These are phyloP conservation scores for Talaromyces liani DNA, from an alignment of 495 filamentous ascomycete species.

Conservation along the genomic window DNA sequence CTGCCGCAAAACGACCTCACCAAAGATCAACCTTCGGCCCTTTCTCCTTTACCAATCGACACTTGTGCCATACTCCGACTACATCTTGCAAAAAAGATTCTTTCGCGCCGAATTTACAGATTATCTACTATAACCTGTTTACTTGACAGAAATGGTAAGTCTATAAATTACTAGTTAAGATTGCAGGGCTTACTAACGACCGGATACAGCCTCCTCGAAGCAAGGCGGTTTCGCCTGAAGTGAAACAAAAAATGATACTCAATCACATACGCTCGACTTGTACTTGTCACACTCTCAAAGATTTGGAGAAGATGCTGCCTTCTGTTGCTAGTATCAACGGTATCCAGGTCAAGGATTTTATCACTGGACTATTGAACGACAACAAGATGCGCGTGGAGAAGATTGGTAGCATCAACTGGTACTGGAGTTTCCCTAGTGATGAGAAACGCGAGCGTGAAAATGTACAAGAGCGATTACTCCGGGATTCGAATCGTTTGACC, in stretches of 20 bases:
- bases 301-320: constrained; percentile 65
- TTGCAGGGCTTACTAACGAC: constrained; percentile 9
- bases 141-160: constrained; percentile 3
- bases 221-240: constrained; percentile 38
- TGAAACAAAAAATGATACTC: constrained; percentile 57
- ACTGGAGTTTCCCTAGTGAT: constrained; percentile 66
- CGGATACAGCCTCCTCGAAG: constrained; percentile 50
- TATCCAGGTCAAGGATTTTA: constrained; percentile 64
- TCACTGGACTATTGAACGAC: constrained; percentile 58
- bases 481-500: constrained; percentile 47
- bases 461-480: constrained; percentile 38
- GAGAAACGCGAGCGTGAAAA: constrained; percentile 47
- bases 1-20: neutral
- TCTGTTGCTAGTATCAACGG: constrained; percentile 58
- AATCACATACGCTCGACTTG: constrained; percentile 55
- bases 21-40: neutral
- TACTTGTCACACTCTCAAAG: constrained; percentile 64
- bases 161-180: neutral
- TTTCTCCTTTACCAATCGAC: neutral
- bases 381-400: constrained; percentile 64
- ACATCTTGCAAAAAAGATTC: neutral
- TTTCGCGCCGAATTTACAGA: neutral
- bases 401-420: constrained; percentile 77
- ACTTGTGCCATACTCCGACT: neutral
- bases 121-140: neutral